Evolutionary conservation across 2,329 filamentous ascomycete genomes (phyloP).

Genomic region (Fonsecaea pugnacius): DNA sequence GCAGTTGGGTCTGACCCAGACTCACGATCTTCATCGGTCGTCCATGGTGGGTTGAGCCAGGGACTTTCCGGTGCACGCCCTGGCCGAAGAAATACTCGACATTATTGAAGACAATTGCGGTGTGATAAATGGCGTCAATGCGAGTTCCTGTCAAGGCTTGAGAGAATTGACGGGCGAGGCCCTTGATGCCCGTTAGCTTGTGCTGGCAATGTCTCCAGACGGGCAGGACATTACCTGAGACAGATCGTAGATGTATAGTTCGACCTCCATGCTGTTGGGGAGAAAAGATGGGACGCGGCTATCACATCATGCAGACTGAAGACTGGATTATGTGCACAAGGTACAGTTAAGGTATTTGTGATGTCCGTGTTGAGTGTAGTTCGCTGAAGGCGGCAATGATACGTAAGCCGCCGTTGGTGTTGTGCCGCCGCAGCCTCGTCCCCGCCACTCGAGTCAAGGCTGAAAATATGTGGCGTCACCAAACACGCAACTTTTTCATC

Average conservation of each 20-base stretch:
- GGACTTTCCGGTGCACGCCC: conserved; percentile 78
- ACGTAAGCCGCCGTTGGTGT: conserved; percentile 18
- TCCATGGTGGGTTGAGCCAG: conserved; percentile 85
- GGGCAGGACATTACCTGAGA: conserved; percentile 54
- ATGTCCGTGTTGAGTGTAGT: not conserved
- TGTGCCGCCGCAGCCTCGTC: not conserved
- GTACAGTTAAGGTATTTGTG: not conserved
- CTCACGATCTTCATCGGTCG: conserved; percentile 74
- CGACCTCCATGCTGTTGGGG: conserved; percentile 67
- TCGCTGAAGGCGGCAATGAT: conserved; percentile 23
- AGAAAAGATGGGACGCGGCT: not conserved
- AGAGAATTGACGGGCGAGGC: conserved; percentile 63
- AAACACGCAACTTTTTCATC: not conserved
- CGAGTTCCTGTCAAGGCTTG: conserved; percentile 65
- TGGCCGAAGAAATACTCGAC: conserved; percentile 90
- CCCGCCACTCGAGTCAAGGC: not conserved
- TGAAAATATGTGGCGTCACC: conserved; percentile 24
- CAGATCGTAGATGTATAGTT: conserved; percentile 78
- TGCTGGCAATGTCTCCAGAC: not conserved
- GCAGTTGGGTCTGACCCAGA: conserved; percentile 77
- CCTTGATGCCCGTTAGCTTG: conserved; percentile 44
- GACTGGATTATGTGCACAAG: not conserved
- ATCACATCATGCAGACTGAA: not conserved
- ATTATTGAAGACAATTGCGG: conserved; percentile 81
- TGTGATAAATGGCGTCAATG: conserved; percentile 95